Base-by-base conservation (phyloP, 192 early-diverging fungal genomes). In the Coemansia sp. region DNA sequence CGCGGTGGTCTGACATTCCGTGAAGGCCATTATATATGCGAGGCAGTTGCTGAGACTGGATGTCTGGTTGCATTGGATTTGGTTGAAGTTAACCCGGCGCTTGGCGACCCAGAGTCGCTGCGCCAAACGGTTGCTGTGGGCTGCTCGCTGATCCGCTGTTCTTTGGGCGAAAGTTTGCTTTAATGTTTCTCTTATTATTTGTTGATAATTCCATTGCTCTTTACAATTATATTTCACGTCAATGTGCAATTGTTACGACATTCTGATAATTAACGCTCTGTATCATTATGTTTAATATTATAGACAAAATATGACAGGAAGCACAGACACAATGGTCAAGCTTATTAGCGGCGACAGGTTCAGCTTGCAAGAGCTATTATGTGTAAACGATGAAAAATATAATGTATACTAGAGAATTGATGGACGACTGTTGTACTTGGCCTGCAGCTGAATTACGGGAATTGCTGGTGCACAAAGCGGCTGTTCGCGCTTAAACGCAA, bases 11-110 rank as follows among this genome's bases (percentile, higher is more conserved):
- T 98, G 89, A 91, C 91, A 10, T 98, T 96, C 84, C 84, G 96
- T 57, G 96, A 98, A 76, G 96, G 96, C 26, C 96, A 98, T 71
- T 98, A 93, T 76, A 94, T 98, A 55, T 95, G 94, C 81, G 96
- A 98, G 77, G 85, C 88, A 7, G 57, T 98, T 12, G 83, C 84
- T 55, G 91, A 94, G 72, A 94, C 92, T n/a, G 94, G 94, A 5
- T 78, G 85, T 38, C 74, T 98, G 56, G 94, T 96, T 5, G 84
- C 94, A 10, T 85, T 94, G 66, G 96, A 98, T 71, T 85, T 98
- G 62, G 91, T 95, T 71, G 96, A 98, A 75, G 96, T 98, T 47
- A 96, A 96, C 80, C 96, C 96, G 2, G 69, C 85, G 21, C 82
- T 96, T 26, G 91, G 89, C 57, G 87, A 91, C 59, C 90, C 91